phyloP scores from a whole-genome alignment of 2,329 filamentous ascomycete genomes.

The Nannizzia gypsea region DNA sequence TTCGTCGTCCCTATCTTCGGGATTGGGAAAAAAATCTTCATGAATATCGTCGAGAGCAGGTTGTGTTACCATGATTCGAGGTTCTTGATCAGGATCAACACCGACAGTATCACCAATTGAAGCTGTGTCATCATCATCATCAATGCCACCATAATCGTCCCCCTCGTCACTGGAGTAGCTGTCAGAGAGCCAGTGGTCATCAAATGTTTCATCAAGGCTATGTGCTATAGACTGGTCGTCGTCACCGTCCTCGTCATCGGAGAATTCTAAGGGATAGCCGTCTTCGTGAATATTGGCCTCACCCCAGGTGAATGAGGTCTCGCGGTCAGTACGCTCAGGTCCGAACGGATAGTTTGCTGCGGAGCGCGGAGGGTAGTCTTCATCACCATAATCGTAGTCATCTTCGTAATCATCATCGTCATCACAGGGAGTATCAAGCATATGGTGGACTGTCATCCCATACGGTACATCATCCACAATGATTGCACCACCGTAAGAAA shows the following conservation, averaged over 20 bases:
- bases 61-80: conserved; percentile 74
- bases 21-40: conserved; percentile 70
- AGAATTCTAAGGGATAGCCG: conserved; percentile 40
- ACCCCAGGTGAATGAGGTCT: conserved; percentile 27
- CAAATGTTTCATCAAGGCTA: conserved; percentile 27
- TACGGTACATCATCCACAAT: conserved; percentile 73
- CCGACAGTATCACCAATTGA: conserved; percentile 65
- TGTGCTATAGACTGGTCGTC: conserved; percentile 30
- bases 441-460: conserved; percentile 94
- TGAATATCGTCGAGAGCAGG: conserved; percentile 81
- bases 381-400: conserved; percentile 28
- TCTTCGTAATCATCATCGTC: conserved; percentile 38
- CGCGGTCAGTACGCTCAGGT: conserved; percentile 16
- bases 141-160: conserved; percentile 35
- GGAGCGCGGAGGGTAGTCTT: conserved; percentile 33
- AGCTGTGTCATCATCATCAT: conserved; percentile 46
- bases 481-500: conserved; percentile 80
- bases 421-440: conserved; percentile 60
- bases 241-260: conserved; percentile 38
- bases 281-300: conserved; percentile 30
- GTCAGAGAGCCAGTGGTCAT: conserved; percentile 36
- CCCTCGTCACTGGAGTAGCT: conserved; percentile 43
- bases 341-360: conserved; percentile 26
- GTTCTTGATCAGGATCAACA: conserved; percentile 60
- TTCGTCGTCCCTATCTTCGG: conserved; percentile 64